Conservation (phyloP, 1,139 yeast genomes). For the Yamadazyma dushanensis region DNA sequence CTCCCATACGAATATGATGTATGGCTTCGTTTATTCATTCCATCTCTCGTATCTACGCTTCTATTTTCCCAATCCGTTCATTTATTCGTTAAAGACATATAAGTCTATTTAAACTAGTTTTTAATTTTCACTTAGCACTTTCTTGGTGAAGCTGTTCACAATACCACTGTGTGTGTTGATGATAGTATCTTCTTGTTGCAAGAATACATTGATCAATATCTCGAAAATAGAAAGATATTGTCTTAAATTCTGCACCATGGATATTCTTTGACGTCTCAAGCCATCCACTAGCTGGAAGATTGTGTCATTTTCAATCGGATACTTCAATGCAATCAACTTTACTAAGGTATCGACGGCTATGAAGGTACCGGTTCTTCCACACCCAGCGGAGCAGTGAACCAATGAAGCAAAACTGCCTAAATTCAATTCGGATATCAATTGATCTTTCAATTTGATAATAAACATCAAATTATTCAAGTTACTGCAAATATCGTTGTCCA, state of each 20-base stretch:
- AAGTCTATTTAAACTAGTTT: too few species aligned
- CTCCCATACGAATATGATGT: too few species aligned
- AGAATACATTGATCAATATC: conserved; percentile 26
- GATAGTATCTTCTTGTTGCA: neutral
- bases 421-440: conserved; percentile 22
- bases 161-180: neutral
- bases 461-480: conserved; percentile 43
- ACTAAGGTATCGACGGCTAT: conserved; percentile 71
- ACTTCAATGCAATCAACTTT: conserved; percentile 25
- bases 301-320: conserved; percentile 16
- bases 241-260: conserved; percentile 81
- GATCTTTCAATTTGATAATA: conserved; percentile 39
- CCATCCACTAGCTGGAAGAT: conserved; percentile 54
- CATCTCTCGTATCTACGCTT: too few species aligned
- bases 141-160: neutral
- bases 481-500: conserved; percentile 48
- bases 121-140: neutral
- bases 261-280: conserved; percentile 68
- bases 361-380: conserved; percentile 89
- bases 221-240: conserved; percentile 78
- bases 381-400: conserved; percentile 90
- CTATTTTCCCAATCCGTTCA: neutral
- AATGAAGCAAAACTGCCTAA: conserved; percentile 43
- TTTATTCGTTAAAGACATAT: neutral
- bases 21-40: too few species aligned